Conservation (phyloP, 108 stramenopile genomes). For the Cylindrotheca fusiformis region DNA sequence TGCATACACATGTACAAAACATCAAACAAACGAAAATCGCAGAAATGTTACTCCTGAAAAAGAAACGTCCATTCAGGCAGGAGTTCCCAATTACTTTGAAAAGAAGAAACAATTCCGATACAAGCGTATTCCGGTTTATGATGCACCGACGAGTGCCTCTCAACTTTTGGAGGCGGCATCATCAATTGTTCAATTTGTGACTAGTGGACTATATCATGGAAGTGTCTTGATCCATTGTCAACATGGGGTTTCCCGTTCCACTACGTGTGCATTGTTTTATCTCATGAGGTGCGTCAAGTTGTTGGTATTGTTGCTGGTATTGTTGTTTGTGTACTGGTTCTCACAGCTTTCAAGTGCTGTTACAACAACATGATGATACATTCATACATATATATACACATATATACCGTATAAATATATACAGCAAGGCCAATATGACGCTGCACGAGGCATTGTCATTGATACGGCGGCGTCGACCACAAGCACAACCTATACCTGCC, state of each 20-base stretch:
- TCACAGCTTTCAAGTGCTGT: constrained; percentile 9
- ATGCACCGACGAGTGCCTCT: constrained; percentile 47
- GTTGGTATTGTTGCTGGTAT: neutral
- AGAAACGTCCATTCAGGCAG: constrained; percentile 58
- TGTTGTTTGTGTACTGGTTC: neutral
- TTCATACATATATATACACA: neutral
- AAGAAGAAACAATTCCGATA: constrained; percentile 39
- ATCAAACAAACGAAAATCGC: no score
- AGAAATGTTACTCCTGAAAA: constrained; percentile 71
- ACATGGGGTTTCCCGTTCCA: constrained; percentile 62
- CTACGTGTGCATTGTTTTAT: constrained; percentile 61
- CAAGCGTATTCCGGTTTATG: constrained; percentile 71
- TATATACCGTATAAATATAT: neutral
- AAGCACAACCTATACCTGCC: constrained; percentile 65
- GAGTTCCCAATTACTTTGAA: constrained; percentile 83
- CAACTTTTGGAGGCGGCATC: constrained; percentile 38
- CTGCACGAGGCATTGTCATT: constrained; percentile 43
- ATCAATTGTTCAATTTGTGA: constrained; percentile 57
- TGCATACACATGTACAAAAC: no score
- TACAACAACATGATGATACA: constrained; percentile 1
- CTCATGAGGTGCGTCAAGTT: constrained; percentile 52
- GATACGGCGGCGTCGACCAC: constrained; percentile 49
- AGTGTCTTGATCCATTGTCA: constrained; percentile 78
- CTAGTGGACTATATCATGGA: constrained; percentile 69
- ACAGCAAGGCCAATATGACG: constrained; percentile 50